Evolutionary conservation across 495 filamentous ascomycete genomes (phyloP).

Genomic region (Daldinia grandis): DNA sequence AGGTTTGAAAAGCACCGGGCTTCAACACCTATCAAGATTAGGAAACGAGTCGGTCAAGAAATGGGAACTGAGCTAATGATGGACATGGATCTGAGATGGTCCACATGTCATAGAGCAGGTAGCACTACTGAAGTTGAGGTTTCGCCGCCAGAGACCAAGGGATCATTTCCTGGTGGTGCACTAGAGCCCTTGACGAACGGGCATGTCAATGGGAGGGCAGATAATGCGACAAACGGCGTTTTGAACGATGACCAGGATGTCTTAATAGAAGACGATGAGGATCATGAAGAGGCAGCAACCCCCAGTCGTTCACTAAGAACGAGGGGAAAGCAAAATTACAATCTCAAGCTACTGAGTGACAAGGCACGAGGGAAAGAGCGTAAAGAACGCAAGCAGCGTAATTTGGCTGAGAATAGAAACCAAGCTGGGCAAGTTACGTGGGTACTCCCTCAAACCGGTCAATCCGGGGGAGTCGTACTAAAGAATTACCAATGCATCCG

Average conservation of each 20-base stretch:
- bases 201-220: constrained; percentile 41
- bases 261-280: constrained; percentile 46
- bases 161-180: constrained; percentile 42
- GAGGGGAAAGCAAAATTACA: constrained; percentile 59
- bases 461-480: constrained; percentile 52
- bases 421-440: constrained; percentile 53
- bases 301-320: constrained; percentile 52
- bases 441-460: constrained; percentile 52
- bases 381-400: constrained; percentile 51
- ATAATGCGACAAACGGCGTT: constrained; percentile 25
- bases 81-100: constrained; percentile 59
- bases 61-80: constrained; percentile 51
- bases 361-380: constrained; percentile 57
- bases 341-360: constrained; percentile 59
- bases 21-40: constrained; percentile 48
- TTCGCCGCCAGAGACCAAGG: constrained; percentile 43
- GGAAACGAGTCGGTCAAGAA: constrained; percentile 45
- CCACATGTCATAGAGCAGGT: constrained; percentile 42
- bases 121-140: constrained; percentile 34
- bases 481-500: constrained; percentile 55
- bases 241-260: constrained; percentile 42
- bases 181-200: constrained; percentile 43
- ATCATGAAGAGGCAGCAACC: constrained; percentile 47
- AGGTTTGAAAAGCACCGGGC: constrained; percentile 52
- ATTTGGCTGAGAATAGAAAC: constrained; percentile 39